Conservation (phyloP, 768 basidiomycete species). For the Harrya chromipes region DNA sequence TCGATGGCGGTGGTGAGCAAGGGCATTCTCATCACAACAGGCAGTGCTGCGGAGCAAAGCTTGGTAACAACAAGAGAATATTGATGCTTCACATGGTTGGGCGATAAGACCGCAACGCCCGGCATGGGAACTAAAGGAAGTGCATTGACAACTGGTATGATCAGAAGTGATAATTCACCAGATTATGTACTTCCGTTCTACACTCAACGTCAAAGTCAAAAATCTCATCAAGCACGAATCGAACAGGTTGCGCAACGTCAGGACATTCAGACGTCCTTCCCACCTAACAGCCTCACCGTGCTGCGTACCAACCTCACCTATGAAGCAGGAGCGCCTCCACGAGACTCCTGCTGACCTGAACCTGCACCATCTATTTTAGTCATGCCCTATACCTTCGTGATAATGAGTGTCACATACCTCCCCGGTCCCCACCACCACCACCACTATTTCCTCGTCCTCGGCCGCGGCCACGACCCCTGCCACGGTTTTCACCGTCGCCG, state of each 20-base stretch:
- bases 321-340: constrained; percentile 12
- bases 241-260: constrained; percentile 4
- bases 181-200: background rate
- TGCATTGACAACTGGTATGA: too few species aligned
- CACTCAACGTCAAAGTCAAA: background rate
- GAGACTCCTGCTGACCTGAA: constrained; percentile 22
- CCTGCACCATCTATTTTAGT: constrained; percentile 11
- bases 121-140: too few species aligned
- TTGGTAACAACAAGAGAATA: too few species aligned
- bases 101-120: too few species aligned
- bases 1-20: too few species aligned
- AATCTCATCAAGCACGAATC: background rate
- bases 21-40: too few species aligned
- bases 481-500: constrained; percentile 39
- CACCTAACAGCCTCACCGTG: background rate
- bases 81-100: too few species aligned
- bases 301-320: constrained; percentile 5
- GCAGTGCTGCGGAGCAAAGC: too few species aligned
- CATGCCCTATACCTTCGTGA: background rate
- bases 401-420: constrained; percentile 29
- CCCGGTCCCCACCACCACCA: constrained; percentile 39
- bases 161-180: too few species aligned
- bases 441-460: constrained; percentile 40
- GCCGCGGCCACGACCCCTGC: constrained; percentile 43
- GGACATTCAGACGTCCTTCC: background rate